Evolutionary conservation across 2,329 filamentous ascomycete genomes (phyloP).

Genomic region (Cercospora beticola): DNA sequence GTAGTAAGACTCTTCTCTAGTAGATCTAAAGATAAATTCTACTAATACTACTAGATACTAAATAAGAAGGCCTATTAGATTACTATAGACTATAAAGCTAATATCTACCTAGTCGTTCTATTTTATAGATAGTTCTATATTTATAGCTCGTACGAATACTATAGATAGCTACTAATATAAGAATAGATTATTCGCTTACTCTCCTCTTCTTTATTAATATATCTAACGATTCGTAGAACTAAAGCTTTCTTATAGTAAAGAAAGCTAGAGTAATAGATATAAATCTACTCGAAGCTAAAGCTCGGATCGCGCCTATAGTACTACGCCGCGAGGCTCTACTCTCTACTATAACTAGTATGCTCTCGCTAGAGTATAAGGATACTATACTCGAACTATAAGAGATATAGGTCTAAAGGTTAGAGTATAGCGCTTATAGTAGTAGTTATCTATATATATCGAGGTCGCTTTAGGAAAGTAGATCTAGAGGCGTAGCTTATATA

Average conservation of each 20-base stretch:
- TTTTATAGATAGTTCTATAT: background rate
- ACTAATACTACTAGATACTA: background rate
- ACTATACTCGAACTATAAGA: background rate
- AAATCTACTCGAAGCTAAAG: background rate
- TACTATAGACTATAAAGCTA: background rate
- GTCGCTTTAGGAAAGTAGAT: background rate
- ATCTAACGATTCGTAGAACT: background rate
- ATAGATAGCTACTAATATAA: background rate
- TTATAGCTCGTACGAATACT: background rate
- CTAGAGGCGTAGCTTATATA: background rate
- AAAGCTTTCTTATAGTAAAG: background rate
- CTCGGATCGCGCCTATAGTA: background rate
- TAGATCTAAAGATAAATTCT: background rate
- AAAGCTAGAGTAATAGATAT: background rate
- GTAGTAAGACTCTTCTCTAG: background rate
- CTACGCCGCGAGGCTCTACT: background rate
- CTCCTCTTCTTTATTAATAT: background rate
- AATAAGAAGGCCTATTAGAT: background rate
- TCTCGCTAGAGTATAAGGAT: background rate
- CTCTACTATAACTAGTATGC: background rate
- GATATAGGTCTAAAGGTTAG: too few relatives aligned
- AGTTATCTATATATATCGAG: background rate
- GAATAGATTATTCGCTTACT: background rate
- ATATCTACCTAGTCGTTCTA: background rate
- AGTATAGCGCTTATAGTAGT: too few relatives aligned